Percentiles rank a stretch among this genome's conserved stretches.
phyloP scores from a whole-genome alignment of 1,284 basidiomycete species.

The Taiwanofungus camphoratus region DNA sequence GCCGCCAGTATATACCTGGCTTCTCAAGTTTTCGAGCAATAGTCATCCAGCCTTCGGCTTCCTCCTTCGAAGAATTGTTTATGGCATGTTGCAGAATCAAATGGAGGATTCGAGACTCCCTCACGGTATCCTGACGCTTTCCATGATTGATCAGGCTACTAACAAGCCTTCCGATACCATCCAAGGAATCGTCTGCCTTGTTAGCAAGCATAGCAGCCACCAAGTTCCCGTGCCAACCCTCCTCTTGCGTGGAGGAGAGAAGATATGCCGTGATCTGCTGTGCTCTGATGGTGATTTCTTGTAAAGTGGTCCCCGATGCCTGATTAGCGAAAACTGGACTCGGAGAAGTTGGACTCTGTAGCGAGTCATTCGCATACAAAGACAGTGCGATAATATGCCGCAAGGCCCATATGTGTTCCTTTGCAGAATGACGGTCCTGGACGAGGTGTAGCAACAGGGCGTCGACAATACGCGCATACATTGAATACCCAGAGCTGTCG shows the following conservation, averaged over 20 bases:
- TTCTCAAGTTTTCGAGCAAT: slow-evolving; percentile 60
- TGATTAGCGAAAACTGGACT: slow-evolving; percentile 44
- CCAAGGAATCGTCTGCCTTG: slow-evolving; percentile 18
- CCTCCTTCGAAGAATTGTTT: slow-evolving; percentile 51
- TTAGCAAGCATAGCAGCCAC: slow-evolving; percentile 32
- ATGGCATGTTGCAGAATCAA: slow-evolving; percentile 57
- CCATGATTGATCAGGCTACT: slow-evolving; percentile 35
- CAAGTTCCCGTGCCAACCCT: slow-evolving; percentile 46
- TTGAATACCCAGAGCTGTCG: slow-evolving; percentile 47
- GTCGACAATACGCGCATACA: slow-evolving; percentile 61
- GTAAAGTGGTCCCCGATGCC: slow-evolving; percentile 34
- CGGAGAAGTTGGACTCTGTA: slow-evolving; percentile 42
- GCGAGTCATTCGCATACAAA: slow-evolving; percentile 50
- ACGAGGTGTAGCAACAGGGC: slow-evolving; percentile 58
- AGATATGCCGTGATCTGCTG: slow-evolving; percentile 68
- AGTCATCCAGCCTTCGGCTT: slow-evolving; percentile 74
- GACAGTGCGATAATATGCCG: slow-evolving; percentile 58
- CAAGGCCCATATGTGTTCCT: slow-evolving; percentile 55
- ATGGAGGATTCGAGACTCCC: slow-evolving; percentile 54
- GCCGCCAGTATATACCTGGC: slow-evolving; percentile 40
- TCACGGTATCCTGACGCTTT: slow-evolving; percentile 38
- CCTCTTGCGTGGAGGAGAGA: slow-evolving; percentile 44
- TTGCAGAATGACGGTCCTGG: slow-evolving; percentile 58
- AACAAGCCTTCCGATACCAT: slow-evolving; percentile 36
- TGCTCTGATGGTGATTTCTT: slow-evolving; percentile 42